Conservation (phyloP, 768 basidiomycete genomes). For the Roridomyces roridus region DNA sequence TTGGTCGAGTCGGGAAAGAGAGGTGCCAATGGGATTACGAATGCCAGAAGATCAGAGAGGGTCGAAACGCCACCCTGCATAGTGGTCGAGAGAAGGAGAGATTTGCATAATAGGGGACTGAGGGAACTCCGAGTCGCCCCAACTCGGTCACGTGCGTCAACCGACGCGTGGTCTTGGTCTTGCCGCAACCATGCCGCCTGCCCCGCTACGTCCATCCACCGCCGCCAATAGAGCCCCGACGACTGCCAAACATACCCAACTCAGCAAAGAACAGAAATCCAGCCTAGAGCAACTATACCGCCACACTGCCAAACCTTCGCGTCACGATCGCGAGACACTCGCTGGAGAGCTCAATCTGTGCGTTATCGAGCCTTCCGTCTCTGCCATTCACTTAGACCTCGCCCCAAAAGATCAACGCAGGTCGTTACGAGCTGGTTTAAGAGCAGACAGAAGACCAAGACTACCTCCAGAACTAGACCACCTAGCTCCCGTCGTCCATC, state of each 20-base stretch:
- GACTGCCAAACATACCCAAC: conserved; percentile 73
- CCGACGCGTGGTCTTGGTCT: too few relatives aligned
- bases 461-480: conserved; percentile 35
- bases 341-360: conserved; percentile 69
- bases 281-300: conserved; percentile 78
- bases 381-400: conserved; percentile 16
- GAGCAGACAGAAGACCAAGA: conserved; percentile 80
- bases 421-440: conserved; percentile 83
- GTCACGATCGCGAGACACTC: conserved; percentile 70
- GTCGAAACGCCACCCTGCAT: too few relatives aligned
- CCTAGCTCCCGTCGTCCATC: conserved; percentile 45
- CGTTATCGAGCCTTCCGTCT: conserved; percentile 34
- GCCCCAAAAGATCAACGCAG: conserved; percentile 60
- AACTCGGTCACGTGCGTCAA: too few relatives aligned
- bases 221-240: conserved; percentile 34
- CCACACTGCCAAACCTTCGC: conserved; percentile 71
- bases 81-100: too few relatives aligned
- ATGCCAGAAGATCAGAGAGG: too few relatives aligned
- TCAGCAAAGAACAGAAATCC: conserved; percentile 67
- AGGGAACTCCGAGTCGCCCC: too few relatives aligned
- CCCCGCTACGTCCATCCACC: too few relatives aligned
- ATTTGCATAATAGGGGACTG: too few relatives aligned
- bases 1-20: too few relatives aligned
- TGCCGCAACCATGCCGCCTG: too few relatives aligned
- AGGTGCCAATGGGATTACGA: too few relatives aligned